These are phyloP conservation scores for Dioscorea alata DNA, from an alignment of 106 monocot genomes.

Conservation along the genomic window DNA sequence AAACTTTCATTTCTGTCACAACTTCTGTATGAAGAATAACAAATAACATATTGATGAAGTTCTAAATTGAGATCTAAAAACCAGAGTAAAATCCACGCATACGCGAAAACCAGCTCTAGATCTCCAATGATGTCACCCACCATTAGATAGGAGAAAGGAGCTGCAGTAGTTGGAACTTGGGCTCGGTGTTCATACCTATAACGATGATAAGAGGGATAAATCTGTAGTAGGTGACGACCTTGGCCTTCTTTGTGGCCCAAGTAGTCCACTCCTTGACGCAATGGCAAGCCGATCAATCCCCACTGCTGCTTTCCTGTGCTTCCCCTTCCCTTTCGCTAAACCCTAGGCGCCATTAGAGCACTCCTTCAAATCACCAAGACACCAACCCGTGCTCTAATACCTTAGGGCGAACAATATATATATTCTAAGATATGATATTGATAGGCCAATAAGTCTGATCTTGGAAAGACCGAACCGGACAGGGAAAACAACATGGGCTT, in stretches of 20 bases:
- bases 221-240: conserved; percentile 47
- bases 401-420: not conserved
- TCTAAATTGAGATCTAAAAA: too few species aligned
- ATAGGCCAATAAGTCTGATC: too few species aligned
- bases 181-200: conserved; percentile 64
- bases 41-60: too few species aligned
- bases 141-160: conserved; percentile 47
- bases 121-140: too few species aligned
- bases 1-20: too few species aligned
- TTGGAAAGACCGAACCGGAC: too few species aligned
- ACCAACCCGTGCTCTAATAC: not conserved
- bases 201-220: conserved; percentile 65
- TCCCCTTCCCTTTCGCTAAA: conserved; percentile 26
- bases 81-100: conserved; percentile 2
- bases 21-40: too few species aligned
- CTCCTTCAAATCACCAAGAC: not conserved
- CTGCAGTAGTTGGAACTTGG: conserved; percentile 41
- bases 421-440: too few species aligned
- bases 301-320: not conserved
- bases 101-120: not conserved
- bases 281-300: not conserved
- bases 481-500: too few species aligned
- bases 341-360: conserved; percentile 21
- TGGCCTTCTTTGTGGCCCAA: conserved; percentile 63
- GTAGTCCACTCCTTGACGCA: conserved; percentile 52